Percentiles rank a stretch among this genome's conserved stretches.
Conservation (phyloP, 2,329 filamentous ascomycete genomes). For the Alternaria incomplexa region DNA sequence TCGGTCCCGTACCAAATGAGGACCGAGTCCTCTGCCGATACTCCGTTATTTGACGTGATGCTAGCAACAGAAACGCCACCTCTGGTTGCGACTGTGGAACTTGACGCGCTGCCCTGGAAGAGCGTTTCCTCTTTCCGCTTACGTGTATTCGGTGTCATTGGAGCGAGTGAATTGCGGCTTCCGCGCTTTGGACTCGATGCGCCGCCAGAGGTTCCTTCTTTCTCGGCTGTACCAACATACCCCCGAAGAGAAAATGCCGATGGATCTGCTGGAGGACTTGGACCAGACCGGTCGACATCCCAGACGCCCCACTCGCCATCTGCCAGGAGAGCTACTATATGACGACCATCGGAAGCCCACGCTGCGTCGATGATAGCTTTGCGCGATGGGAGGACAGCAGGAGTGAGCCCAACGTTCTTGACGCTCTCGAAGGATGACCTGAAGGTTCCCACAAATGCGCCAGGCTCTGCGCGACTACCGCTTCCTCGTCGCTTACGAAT, state of each 20-base stretch:
- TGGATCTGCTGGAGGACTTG: slow-evolving; percentile 36
- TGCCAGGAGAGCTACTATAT: slow-evolving; percentile 55
- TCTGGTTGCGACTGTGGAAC: slow-evolving; percentile 35
- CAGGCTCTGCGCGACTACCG: slow-evolving; percentile 22
- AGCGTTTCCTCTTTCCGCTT: slow-evolving; percentile 53
- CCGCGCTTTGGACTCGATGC: slow-evolving; percentile 43
- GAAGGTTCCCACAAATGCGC: slow-evolving; percentile 42
- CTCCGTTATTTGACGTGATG: slow-evolving; percentile 36
- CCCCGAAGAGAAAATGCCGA: slow-evolving; percentile 46
- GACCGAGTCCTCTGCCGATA: slow-evolving; percentile 52
- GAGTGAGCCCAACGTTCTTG: slow-evolving; percentile 30
- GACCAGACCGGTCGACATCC: slow-evolving; percentile 50
- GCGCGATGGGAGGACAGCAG: slow-evolving; percentile 46
- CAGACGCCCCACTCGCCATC: slow-evolving; percentile 63
- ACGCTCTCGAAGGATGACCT: slow-evolving; percentile 40
- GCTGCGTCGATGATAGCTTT: slow-evolving; percentile 57
- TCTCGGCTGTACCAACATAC: slow-evolving; percentile 40
- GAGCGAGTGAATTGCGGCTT: slow-evolving; percentile 49
- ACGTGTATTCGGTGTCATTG: slow-evolving; percentile 60
- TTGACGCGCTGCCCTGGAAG: slow-evolving; percentile 50
- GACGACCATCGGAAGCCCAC: slow-evolving; percentile 55
- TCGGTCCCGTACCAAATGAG: slow-evolving; percentile 56
- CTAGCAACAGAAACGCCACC: slow-evolving; percentile 54
- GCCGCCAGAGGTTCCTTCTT: slow-evolving; percentile 22
- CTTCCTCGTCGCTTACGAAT: slow-evolving; percentile 28